Evolutionary conservation across 805 yeast genomes (phyloP).

Genomic region (Kuraishia molischiana): DNA sequence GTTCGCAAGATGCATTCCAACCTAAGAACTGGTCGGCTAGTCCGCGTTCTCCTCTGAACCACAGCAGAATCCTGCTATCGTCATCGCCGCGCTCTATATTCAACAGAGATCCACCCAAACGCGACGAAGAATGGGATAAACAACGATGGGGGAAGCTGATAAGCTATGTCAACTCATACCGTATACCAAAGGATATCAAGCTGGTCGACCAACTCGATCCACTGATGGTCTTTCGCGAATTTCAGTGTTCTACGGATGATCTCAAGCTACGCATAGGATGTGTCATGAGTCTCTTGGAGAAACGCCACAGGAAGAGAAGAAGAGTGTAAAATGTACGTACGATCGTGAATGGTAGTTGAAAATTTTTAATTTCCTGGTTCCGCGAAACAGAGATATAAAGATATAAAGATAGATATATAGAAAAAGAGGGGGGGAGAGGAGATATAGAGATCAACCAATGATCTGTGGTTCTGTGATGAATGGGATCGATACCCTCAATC

Average conservation of each 20-base stretch:
- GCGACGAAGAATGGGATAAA: constrained; percentile 10
- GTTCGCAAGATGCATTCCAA: too few relatives aligned
- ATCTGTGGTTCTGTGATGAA: constrained; percentile 29
- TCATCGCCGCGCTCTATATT: too few relatives aligned
- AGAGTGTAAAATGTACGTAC: neutral
- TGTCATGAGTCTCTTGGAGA: constrained; percentile 4
- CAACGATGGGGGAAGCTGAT: constrained; percentile 14
- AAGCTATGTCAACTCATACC: constrained; percentile 12
- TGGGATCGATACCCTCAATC: constrained; percentile 59
- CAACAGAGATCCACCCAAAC: constrained; percentile 1
- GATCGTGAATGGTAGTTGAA: too few relatives aligned
- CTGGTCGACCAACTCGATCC: constrained; percentile 2
- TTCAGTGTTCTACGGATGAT: constrained; percentile 15
- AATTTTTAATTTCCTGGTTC: too few relatives aligned
- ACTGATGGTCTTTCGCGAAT: constrained; percentile 8
- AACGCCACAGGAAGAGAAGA: neutral
- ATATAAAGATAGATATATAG: too few relatives aligned
- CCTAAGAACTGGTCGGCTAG: too few relatives aligned
- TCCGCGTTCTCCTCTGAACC: too few relatives aligned
- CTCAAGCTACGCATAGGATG: constrained; percentile 9
- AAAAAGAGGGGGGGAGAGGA: too few relatives aligned
- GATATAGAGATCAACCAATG: constrained; percentile 8
- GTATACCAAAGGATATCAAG: constrained; percentile 7
- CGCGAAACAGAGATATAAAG: too few relatives aligned
- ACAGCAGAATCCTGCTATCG: too few relatives aligned